Conservation (phyloP, 2,329 filamentous ascomycete species). For the Curvularia sp. region DNA sequence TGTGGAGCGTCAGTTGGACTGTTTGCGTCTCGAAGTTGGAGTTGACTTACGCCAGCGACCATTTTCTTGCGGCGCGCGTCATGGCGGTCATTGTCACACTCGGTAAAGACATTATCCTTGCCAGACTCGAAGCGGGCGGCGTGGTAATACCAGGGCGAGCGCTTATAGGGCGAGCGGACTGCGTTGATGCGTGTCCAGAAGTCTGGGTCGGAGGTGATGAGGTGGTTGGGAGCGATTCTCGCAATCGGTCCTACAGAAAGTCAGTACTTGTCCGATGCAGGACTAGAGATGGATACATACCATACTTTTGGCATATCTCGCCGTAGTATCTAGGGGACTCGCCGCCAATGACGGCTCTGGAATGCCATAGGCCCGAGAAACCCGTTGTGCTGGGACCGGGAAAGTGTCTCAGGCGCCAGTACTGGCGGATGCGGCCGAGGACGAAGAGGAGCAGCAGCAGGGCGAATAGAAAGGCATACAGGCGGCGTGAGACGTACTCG, state of each 20-base stretch:
- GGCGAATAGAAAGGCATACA: slow-evolving; percentile 25
- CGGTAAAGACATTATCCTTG: slow-evolving; percentile 62
- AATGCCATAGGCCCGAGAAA: slow-evolving; percentile 44
- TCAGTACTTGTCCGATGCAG: background rate
- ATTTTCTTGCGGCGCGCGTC: slow-evolving; percentile 55
- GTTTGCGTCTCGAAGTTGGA: background rate
- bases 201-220: slow-evolving; percentile 59
- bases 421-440: slow-evolving; percentile 32
- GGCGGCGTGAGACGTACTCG: slow-evolving; percentile 17
- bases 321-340: slow-evolving; percentile 37
- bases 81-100: slow-evolving; percentile 59
- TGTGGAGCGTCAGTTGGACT: slow-evolving; percentile 19
- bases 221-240: slow-evolving; percentile 57
- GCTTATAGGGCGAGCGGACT: slow-evolving; percentile 52
- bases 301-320: slow-evolving; percentile 42
- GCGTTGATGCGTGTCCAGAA: slow-evolving; percentile 54
- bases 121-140: slow-evolving; percentile 61
- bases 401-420: slow-evolving; percentile 42
- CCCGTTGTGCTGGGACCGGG: slow-evolving; percentile 41
- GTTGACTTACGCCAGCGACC: slow-evolving; percentile 54
- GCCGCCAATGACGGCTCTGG: slow-evolving; percentile 38
- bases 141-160: slow-evolving; percentile 48
- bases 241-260: slow-evolving; percentile 49
- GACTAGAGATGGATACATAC: slow-evolving; percentile 22
- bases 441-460: slow-evolving; percentile 29